These are phyloP conservation scores for Saturnispora sekii DNA, from an alignment of 805 yeast species.

Conservation along the genomic window DNA sequence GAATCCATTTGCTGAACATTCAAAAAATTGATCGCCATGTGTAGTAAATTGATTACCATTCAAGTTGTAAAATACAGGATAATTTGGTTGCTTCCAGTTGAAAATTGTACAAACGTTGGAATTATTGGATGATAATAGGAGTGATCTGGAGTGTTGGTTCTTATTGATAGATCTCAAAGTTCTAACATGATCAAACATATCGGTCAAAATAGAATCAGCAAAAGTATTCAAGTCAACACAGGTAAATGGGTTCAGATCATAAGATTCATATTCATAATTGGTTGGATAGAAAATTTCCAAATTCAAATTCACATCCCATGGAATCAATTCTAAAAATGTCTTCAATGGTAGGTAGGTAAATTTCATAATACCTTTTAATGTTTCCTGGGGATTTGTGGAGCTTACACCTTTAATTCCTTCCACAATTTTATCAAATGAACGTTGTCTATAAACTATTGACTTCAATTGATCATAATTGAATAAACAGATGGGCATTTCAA, in stretches of 20 bases:
- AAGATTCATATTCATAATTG: conserved; percentile 25
- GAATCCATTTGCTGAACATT: conserved; percentile 35
- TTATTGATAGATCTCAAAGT: conserved; percentile 28
- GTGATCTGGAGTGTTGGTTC: conserved; percentile 37
- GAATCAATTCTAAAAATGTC: conserved; percentile 45
- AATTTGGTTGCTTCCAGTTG: conserved; percentile 98
- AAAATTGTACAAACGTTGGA: conserved; percentile 86
- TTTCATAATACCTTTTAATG: conserved; percentile 35
- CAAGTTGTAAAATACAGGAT: conserved; percentile 83
- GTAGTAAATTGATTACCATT: conserved; percentile 44
- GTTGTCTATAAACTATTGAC: conserved; percentile 17
- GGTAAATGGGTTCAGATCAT: conserved; percentile 20
- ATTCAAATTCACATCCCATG: conserved; percentile 53
- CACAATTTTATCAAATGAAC: conserved; percentile 13
- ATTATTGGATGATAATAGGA: conserved; percentile 79
- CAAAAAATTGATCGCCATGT: conserved; percentile 23
- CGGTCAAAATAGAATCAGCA: conserved; percentile 63
- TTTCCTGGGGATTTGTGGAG: conserved; percentile 16
- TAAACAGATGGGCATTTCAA: conserved; percentile 52
- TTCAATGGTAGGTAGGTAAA: conserved; percentile 51
- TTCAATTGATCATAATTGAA: conserved; percentile 38
- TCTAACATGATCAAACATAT: conserved; percentile 70
- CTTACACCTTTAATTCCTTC: conserved; percentile 13
- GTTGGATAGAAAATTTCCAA: conserved; percentile 76
- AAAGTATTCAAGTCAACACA: conserved; percentile 48